Percentiles rank a stretch among this genome's conserved stretches.
Evolutionary conservation across 179 eudicot genomes (phyloP).

Genomic region (Heliamphora ciliata): DNA sequence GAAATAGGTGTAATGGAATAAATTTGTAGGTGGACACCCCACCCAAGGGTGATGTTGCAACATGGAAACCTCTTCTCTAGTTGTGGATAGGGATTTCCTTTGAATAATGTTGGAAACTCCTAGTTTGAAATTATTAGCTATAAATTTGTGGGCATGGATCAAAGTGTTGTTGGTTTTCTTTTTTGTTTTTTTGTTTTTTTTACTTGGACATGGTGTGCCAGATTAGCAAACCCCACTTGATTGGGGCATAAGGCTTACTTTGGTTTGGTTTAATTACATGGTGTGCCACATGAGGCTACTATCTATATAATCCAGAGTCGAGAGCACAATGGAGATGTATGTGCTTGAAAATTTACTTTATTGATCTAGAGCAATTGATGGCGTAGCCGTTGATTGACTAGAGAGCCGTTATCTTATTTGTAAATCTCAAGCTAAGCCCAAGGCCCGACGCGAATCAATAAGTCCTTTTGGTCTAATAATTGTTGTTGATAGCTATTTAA

Average conservation of each 20-base stretch:
- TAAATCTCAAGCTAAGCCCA: too few relatives aligned
- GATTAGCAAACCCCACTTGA: not conserved
- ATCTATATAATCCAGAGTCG: not conserved
- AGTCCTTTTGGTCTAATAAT: too few relatives aligned
- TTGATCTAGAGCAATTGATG: not conserved
- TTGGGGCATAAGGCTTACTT: too few relatives aligned
- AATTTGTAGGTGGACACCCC: not conserved
- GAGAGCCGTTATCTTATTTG: too few relatives aligned
- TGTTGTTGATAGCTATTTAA: too few relatives aligned
- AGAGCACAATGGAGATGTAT: not conserved
- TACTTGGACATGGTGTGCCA: conserved; percentile 1
- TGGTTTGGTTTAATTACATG: not conserved
- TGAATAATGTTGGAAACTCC: not conserved
- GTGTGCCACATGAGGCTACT: not conserved
- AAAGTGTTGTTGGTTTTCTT: not conserved
- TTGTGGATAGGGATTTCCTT: not conserved
- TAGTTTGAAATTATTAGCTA: not conserved
- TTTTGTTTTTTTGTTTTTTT: not conserved
- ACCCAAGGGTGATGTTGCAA: not conserved
- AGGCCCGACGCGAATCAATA: too few relatives aligned
- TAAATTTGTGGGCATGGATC: not conserved
- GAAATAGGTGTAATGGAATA: not conserved
- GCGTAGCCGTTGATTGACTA: too few relatives aligned
- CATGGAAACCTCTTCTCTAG: not conserved
- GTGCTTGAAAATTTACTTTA: conserved; percentile 7